Conservation (phyloP, 345 rosid genomes). For the Ceriops decandra region DNA sequence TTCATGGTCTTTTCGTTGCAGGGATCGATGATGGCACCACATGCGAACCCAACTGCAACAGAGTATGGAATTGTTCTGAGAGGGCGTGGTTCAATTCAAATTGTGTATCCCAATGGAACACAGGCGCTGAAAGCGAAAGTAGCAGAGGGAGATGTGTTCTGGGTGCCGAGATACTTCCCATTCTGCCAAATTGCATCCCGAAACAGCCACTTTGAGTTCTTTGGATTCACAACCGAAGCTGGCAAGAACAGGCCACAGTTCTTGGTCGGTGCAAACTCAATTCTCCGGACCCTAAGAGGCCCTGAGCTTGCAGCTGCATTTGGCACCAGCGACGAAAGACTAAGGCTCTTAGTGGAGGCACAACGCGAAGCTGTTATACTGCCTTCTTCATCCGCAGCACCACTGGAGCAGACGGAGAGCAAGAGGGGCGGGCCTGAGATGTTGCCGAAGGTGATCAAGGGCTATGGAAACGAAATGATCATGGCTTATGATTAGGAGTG, state of each 20-base stretch:
- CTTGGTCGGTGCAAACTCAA: slow-evolving; percentile 60
- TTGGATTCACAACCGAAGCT: slow-evolving; percentile 84
- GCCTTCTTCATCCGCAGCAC: slow-evolving; percentile 53
- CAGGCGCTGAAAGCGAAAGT: slow-evolving; percentile 52
- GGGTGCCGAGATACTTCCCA: slow-evolving; percentile 77
- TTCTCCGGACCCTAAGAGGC: slow-evolving; percentile 38
- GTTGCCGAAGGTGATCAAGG: slow-evolving; percentile 15
- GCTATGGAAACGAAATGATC: slow-evolving; percentile 27
- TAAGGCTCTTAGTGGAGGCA: slow-evolving; percentile 34
- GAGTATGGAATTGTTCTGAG: slow-evolving; percentile 67
- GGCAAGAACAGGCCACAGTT: slow-evolving; percentile 74
- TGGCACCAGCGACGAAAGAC: slow-evolving; percentile 44
- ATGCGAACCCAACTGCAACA: slow-evolving; percentile 76
- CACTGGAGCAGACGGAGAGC: slow-evolving; percentile 25
- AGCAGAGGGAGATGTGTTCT: slow-evolving; percentile 60
- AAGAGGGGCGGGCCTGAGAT: slow-evolving; percentile 1
- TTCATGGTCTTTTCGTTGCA: slow-evolving; percentile 6
- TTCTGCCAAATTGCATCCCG: slow-evolving; percentile 80
- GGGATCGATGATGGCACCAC: slow-evolving; percentile 99
- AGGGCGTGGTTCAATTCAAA: slow-evolving; percentile 61
- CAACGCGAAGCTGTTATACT: slow-evolving; percentile 67
- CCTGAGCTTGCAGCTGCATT: slow-evolving; percentile 61
- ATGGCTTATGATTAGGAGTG: slow-evolving; percentile 24
- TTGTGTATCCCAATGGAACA: slow-evolving; percentile 75
- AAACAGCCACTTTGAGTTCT: slow-evolving; percentile 53